These are phyloP conservation scores for Phytophthora chlamydospora DNA, from an alignment of 352 stramenopile genomes.

Conservation along the genomic window DNA sequence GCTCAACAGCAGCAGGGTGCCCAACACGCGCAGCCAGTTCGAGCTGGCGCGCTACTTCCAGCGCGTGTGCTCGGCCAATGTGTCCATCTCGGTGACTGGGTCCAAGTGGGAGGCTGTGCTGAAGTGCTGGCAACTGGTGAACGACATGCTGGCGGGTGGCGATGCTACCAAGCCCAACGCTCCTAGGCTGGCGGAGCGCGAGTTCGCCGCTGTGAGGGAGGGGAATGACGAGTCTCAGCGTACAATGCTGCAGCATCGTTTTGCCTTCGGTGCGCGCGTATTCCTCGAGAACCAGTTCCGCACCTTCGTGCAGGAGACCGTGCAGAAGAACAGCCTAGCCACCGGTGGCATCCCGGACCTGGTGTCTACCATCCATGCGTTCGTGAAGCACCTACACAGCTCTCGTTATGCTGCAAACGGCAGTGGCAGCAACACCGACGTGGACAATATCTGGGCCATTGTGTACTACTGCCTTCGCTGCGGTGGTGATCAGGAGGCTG, in stretches of 20 bases:
- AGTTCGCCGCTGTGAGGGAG: conserved; percentile 49
- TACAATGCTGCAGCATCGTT: conserved; percentile 52
- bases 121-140: conserved; percentile 86
- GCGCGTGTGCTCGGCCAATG: conserved; percentile 54
- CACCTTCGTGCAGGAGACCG: conserved; percentile 77
- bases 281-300: conserved; percentile 86
- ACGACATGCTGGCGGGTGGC: conserved; percentile 64
- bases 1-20: conserved; percentile 72
- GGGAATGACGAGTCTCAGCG: conserved; percentile 45
- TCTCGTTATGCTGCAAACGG: conserved; percentile 56
- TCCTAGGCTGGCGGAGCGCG: conserved; percentile 58
- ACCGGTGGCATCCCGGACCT: conserved; percentile 75
- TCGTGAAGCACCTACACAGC: conserved; percentile 79
- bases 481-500: conserved; percentile 72
- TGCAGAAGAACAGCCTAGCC: conserved; percentile 75
- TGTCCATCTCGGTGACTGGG: conserved; percentile 58
- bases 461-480: conserved; percentile 86
- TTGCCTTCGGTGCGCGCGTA: conserved; percentile 70
- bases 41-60: conserved; percentile 68
- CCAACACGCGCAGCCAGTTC: conserved; percentile 74
- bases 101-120: conserved; percentile 79
- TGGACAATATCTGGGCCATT: conserved; percentile 75
- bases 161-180: conserved; percentile 46
- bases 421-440: conserved; percentile 38
- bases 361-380: conserved; percentile 76